Conservation (phyloP, 1,284 basidiomycete species). For the Coriolopsis trogii region DNA sequence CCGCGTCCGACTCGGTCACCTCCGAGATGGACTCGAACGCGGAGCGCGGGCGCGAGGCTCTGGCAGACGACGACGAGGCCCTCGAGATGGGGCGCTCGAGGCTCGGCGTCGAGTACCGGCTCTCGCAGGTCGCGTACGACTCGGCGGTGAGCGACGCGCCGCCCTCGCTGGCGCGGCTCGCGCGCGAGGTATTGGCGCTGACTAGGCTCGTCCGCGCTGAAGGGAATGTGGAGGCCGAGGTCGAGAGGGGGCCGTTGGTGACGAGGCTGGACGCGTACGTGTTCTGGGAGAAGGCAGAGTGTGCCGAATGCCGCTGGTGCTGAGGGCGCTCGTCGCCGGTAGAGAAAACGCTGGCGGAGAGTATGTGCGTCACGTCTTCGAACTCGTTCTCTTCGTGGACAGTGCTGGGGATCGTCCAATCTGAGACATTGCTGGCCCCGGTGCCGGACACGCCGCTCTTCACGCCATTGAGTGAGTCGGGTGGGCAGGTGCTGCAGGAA, state of each 20-base stretch:
- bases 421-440: slow-evolving; percentile 7
- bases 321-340: too few relatives aligned
- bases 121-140: slow-evolving; percentile 36
- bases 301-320: slow-evolving; percentile 8
- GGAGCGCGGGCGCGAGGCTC: slow-evolving; percentile 6
- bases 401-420: slow-evolving; percentile 14
- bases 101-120: slow-evolving; percentile 33
- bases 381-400: slow-evolving; percentile 24
- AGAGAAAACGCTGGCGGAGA: slow-evolving; percentile 27
- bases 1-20: neutral
- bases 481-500: slow-evolving; percentile 22
- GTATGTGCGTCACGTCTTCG: slow-evolving; percentile 33
- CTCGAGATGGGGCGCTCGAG: slow-evolving; percentile 15
- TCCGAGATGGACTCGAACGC: slow-evolving; percentile 1
- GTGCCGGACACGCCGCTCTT: slow-evolving; percentile 15
- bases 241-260: too few relatives aligned
- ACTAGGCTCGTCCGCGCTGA: too few relatives aligned
- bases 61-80: too few relatives aligned
- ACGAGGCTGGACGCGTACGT: neutral
- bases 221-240: too few relatives aligned
- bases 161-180: slow-evolving; percentile 28
- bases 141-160: slow-evolving; percentile 30
- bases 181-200: slow-evolving; percentile 2
- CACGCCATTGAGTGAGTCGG: slow-evolving; percentile 18
- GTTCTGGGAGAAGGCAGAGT: neutral